Conservation (phyloP, 2,329 filamentous ascomycete genomes). For the Aspergillus persii region DNA sequence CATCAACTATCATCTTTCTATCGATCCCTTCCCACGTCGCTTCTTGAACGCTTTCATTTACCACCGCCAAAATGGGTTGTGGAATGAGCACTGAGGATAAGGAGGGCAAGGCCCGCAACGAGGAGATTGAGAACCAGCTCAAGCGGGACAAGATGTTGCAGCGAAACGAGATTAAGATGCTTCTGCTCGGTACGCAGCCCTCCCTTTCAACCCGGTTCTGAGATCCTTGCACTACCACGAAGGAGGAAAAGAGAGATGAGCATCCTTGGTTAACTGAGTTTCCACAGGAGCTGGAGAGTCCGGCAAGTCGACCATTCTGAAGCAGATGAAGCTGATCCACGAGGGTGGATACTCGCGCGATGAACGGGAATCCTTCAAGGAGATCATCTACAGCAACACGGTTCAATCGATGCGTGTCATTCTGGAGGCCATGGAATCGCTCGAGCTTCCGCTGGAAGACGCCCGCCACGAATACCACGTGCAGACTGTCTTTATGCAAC, state of each 20-base stretch:
- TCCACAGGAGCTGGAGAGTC: slow-evolving; percentile 89
- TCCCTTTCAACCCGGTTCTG: not conserved
- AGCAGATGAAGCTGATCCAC: slow-evolving; percentile 99
- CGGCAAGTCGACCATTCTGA: slow-evolving; percentile 89
- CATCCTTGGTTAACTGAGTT: slow-evolving; percentile 13
- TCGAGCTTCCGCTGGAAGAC: slow-evolving; percentile 81
- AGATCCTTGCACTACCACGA: not conserved
- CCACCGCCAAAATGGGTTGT: slow-evolving; percentile 84
- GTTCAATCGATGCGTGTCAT: slow-evolving; percentile 70
- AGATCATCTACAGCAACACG: slow-evolving; percentile 71
- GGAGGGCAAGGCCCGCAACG: slow-evolving; percentile 99
- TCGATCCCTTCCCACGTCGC: slow-evolving; percentile 7
- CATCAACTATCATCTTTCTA: slow-evolving; percentile 7
- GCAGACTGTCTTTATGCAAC: slow-evolving; percentile 98
- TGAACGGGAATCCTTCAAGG: slow-evolving; percentile 67
- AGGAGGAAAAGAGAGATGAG: not conserved
- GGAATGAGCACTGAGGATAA: slow-evolving; percentile 99
- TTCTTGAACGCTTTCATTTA: slow-evolving; percentile 13
- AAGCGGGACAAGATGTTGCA: slow-evolving; percentile 99
- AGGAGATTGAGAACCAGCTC: slow-evolving; percentile 99
- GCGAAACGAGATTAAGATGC: slow-evolving; percentile 99
- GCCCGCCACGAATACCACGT: slow-evolving; percentile 95
- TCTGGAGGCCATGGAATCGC: slow-evolving; percentile 65
- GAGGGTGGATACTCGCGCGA: slow-evolving; percentile 98
- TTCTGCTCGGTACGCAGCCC: slow-evolving; percentile 76